phyloP scores from a whole-genome alignment of 805 yeast species.

The Metschnikowia similis region DNA sequence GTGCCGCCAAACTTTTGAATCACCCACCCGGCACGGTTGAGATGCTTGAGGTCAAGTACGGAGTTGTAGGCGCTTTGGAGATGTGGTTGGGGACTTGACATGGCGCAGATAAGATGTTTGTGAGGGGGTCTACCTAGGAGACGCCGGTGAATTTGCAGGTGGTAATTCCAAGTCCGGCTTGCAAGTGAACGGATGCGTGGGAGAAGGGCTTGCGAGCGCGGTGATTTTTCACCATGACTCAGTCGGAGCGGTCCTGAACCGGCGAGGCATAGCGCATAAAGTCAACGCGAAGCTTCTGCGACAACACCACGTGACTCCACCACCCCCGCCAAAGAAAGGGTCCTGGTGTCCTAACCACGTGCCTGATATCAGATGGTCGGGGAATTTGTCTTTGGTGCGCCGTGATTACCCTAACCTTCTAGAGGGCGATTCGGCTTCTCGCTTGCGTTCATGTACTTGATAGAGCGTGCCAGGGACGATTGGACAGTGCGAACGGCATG shows the following conservation, averaged over 20 bases:
- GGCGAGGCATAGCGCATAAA: conserved; percentile 3
- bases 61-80: conserved; percentile 35
- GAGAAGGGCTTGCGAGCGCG: background rate
- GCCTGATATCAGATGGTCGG: too few species aligned
- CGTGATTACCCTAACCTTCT: too few species aligned
- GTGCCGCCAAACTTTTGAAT: conserved; percentile 97
- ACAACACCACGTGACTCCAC: background rate
- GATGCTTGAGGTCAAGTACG: conserved; percentile 33
- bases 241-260: conserved; percentile 3
- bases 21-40: conserved; percentile 32
- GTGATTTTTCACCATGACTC: conserved; percentile 3
- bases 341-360: too few species aligned
- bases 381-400: too few species aligned
- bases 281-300: background rate
- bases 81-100: conserved; percentile 17
- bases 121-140: too few species aligned
- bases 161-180: background rate
- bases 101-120: background rate
- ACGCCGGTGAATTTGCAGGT: background rate
- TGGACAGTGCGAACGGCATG: too few species aligned
- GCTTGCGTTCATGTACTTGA: too few species aligned
- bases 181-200: background rate
- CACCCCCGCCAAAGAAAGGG: background rate
- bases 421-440: too few species aligned
- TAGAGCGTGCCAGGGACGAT: too few species aligned